phyloP scores from a whole-genome alignment of 306 rosid genomes.

The Echinosophora koreensis region DNA sequence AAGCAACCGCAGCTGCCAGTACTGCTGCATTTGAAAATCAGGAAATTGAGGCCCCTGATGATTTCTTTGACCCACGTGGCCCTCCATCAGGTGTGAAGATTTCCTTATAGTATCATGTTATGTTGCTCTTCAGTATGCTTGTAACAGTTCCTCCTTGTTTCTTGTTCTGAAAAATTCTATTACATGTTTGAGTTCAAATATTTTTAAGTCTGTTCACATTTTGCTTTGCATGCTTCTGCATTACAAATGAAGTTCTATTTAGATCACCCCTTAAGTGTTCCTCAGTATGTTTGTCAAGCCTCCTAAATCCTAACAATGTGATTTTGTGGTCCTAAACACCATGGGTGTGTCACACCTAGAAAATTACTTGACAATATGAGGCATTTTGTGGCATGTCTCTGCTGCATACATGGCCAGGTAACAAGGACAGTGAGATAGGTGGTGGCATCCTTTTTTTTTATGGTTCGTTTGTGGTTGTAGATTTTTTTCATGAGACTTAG shows the following conservation, averaged over 20 bases:
- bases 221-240: conserved; percentile 13
- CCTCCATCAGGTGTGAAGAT: conserved; percentile 63
- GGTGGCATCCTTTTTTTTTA: background rate
- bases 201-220: conserved; percentile 11
- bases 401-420: background rate
- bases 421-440: conserved; percentile 32
- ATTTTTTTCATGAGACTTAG: conserved; percentile 7
- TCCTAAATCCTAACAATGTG: conserved; percentile 1
- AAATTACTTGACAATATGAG: conserved; percentile 23
- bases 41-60: conserved; percentile 69
- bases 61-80: conserved; percentile 96
- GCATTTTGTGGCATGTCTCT: background rate
- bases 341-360: background rate
- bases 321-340: conserved; percentile 26
- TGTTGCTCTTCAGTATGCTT: conserved; percentile 30
- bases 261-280: background rate
- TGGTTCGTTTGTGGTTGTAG: conserved; percentile 9
- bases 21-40: conserved; percentile 57
- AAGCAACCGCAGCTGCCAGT: conserved; percentile 52
- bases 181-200: conserved; percentile 5
- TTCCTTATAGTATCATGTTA: conserved; percentile 26
- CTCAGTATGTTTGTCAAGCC: background rate
- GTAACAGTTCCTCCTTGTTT: background rate
- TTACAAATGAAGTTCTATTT: conserved; percentile 12
- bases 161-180: conserved; percentile 21